These are phyloP conservation scores for Bifiguratus adelaidae DNA, from an alignment of 192 early-diverging fungal species.

Conservation along the genomic window DNA sequence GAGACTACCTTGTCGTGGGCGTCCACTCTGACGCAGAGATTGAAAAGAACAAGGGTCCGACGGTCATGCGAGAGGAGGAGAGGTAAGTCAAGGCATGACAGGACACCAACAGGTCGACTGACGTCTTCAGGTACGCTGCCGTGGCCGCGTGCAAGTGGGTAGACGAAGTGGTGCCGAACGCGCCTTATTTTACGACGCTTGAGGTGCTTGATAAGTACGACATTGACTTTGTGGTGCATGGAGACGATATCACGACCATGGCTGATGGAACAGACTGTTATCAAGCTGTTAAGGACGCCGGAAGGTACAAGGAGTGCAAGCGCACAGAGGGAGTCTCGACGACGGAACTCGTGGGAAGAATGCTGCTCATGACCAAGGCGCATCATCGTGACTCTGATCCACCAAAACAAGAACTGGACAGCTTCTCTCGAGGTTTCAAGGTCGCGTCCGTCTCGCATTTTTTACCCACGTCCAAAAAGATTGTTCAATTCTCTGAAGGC, in stretches of 20 bases:
- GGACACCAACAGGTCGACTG: not conserved
- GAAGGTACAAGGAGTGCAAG: conserved; percentile 91
- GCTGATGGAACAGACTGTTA: conserved; percentile 97
- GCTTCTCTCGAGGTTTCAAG: conserved; percentile 40
- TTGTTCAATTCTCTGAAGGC: conserved; percentile 86
- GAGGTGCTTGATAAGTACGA: conserved; percentile 78
- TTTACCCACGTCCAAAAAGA: conserved; percentile 74
- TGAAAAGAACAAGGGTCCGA: conserved; percentile 89
- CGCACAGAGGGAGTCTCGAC: conserved; percentile 95
- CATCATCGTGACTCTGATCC: too few species aligned
- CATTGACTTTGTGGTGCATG: conserved; percentile 93
- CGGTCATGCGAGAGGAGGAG: conserved; percentile 94
- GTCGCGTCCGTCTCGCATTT: conserved; percentile 62
- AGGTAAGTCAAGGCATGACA: conserved; percentile 30
- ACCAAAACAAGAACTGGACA: conserved; percentile 51
- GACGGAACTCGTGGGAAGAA: conserved; percentile 91
- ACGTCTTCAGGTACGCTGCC: conserved; percentile 62
- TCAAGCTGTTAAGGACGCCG: conserved; percentile 89
- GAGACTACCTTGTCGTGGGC: conserved; percentile 89
- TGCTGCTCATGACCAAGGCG: conserved; percentile 85
- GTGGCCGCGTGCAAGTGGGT: conserved; percentile 97
- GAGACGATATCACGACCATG: conserved; percentile 94
- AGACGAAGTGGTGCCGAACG: conserved; percentile 84
- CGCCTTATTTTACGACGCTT: conserved; percentile 86
- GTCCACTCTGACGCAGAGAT: conserved; percentile 95